Conservation (phyloP, 345 rosid genomes). For the Melastoma malabathricum region DNA sequence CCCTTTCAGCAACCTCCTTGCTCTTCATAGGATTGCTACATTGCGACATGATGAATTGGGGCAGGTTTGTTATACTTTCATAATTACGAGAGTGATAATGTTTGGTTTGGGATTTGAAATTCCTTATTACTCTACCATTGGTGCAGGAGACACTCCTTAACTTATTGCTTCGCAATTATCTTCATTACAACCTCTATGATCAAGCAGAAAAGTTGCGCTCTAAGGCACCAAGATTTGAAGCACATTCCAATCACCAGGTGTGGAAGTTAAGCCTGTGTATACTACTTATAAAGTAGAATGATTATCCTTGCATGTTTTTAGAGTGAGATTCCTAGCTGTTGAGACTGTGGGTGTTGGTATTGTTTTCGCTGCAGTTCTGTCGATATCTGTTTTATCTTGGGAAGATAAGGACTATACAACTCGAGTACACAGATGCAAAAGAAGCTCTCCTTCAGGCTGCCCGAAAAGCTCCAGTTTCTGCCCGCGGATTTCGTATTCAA, state of each 20-base stretch:
- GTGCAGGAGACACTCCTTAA: slow-evolving; percentile 86
- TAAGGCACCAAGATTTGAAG: slow-evolving; percentile 84
- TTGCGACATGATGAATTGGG: slow-evolving; percentile 83
- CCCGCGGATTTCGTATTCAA: slow-evolving; percentile 59
- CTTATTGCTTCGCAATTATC: slow-evolving; percentile 67
- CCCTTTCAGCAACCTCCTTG: slow-evolving; percentile 48
- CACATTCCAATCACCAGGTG: slow-evolving; percentile 90
- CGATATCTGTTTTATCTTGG: slow-evolving; percentile 79
- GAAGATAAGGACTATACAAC: slow-evolving; percentile 71
- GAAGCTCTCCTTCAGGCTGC: slow-evolving; percentile 86
- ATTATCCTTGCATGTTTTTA: not conserved
- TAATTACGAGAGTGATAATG: not conserved
- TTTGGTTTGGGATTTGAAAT: slow-evolving; percentile 8
- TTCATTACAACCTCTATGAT: slow-evolving; percentile 74
- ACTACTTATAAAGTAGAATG: no score
- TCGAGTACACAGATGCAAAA: slow-evolving; percentile 86
- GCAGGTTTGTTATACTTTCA: slow-evolving; percentile 33
- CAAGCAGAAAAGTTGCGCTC: slow-evolving; percentile 89
- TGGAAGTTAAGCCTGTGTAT: not conserved
- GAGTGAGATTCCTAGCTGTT: slow-evolving; percentile 1
- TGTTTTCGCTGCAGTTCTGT: slow-evolving; percentile 49
- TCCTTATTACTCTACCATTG: slow-evolving; percentile 8
- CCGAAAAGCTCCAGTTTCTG: slow-evolving; percentile 74
- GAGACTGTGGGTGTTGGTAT: not conserved
- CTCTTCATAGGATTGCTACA: slow-evolving; percentile 72